A percentile compares a stretch with the other conserved stretches of the same genome.
Evolutionary conservation across 225 moss, liverwort and hornwort species (phyloP).

Genomic region (Polytrichum commune): DNA sequence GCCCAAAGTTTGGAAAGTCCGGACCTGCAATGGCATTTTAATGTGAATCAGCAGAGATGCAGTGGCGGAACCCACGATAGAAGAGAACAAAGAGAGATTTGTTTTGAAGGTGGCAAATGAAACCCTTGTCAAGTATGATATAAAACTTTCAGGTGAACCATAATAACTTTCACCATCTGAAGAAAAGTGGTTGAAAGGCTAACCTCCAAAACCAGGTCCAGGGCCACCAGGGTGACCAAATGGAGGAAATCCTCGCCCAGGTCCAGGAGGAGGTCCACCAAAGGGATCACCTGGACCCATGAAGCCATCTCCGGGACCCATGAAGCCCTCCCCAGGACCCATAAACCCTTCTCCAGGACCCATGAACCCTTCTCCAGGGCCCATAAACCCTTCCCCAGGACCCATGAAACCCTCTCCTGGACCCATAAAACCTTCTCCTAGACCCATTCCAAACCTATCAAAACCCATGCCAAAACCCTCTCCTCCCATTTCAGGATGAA

Average conservation of each 20-base stretch:
- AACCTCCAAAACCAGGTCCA: constrained; percentile 82
- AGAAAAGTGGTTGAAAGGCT: not conserved
- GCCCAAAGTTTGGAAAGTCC: constrained; percentile 88
- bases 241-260: constrained; percentile 84
- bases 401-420: constrained; percentile 63
- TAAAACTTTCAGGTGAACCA: too few relatives aligned
- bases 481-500: constrained; percentile 90
- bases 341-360: constrained; percentile 74
- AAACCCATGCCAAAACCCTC: constrained; percentile 93
- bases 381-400: constrained; percentile 76
- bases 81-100: too few relatives aligned
- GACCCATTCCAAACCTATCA: constrained; percentile 90
- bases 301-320: constrained; percentile 74
- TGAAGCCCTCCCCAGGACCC: constrained; percentile 80
- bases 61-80: too few relatives aligned
- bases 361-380: constrained; percentile 44
- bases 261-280: constrained; percentile 87
- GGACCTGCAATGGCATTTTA: constrained; percentile 55
- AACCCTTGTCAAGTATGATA: too few relatives aligned
- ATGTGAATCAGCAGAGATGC: constrained; percentile 3
- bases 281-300: constrained; percentile 86
- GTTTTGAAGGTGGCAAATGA: too few relatives aligned
- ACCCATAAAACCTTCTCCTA: constrained; percentile 76
- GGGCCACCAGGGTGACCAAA: constrained; percentile 93
- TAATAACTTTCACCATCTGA: not conserved